Evolutionary conservation across 352 stramenopile genomes (phyloP), one percentile per base, ranked within the genome.

Genomic region (Globisporangium iwayamae): DNA sequence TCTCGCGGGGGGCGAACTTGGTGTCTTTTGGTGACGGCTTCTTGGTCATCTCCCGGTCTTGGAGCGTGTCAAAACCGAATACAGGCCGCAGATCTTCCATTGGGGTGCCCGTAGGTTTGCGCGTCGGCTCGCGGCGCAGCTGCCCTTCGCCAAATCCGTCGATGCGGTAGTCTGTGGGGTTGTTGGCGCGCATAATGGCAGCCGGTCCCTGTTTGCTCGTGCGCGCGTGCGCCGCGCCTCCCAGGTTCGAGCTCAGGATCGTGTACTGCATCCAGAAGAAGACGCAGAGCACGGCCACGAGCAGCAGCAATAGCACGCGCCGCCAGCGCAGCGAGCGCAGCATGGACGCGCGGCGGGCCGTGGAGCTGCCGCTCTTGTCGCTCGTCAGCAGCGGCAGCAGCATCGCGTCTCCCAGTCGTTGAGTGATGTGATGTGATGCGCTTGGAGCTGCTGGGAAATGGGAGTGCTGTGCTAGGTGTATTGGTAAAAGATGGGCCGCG

Each of bases 191-290:
- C 62, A 63, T 67, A 34, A 63, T 67, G 9, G 62, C 54, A 34
- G 22, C 16, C 3, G 46, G 43, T 8, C 62, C 46, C 32, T 63
- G 54, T 6, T 63, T 65, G 8, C 28, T 38, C 43, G 30, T n/a
- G 25, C 66, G 67, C 20, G 78, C 34, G 25, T 72, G 65, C 28
- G 62, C 39, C 2, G 43, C 48, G n/a, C 59, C 58, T 25, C 63
- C 67, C 11, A 82, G 56, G n/a, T 69, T 69, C 14, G 70, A 72
- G 28, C 68, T 76, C 22, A 87, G 39, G 56, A 90, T 74, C 36
- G 72, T 72, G 69, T 83, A 85, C 64, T 89, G 81, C 62, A 83
- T 69, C 71, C 68, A 87, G 8, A 89, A 16, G 48, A 87, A 82
- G 36, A 83, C 32, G 18, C 20, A 53, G 22, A 82, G 51, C 48